Percentiles rank a stretch among this genome's conserved stretches.
These are phyloP conservation scores for Porcisia deanei DNA, from an alignment of 208 protist genomes.

Conservation along the genomic window DNA sequence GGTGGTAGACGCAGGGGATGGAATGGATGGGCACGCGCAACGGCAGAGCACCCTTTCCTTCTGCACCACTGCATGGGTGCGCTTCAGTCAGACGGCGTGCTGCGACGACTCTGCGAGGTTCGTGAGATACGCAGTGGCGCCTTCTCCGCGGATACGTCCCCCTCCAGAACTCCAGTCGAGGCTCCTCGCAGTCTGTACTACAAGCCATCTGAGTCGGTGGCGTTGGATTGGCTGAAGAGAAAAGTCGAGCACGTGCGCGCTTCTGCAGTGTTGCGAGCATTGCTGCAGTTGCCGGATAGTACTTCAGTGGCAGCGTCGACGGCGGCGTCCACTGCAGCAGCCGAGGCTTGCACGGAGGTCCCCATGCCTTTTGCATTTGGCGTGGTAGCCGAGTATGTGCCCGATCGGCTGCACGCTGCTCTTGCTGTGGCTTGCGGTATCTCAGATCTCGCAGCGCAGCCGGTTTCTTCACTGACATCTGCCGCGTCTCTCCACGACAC, in stretches of 20 bases:
- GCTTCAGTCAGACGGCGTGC: slow-evolving; percentile 41
- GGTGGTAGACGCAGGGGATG: slow-evolving; percentile 7
- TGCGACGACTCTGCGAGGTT: slow-evolving; percentile 55
- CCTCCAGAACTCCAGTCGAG: neutral
- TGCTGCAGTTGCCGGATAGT: slow-evolving; percentile 38
- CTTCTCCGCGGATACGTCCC: neutral
- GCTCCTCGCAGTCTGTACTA: slow-evolving; percentile 34
- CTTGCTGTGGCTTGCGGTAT: slow-evolving; percentile 41
- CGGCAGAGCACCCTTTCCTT: slow-evolving; percentile 28
- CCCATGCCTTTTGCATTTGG: slow-evolving; percentile 44
- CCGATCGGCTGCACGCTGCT: slow-evolving; percentile 34
- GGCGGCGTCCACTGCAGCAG: neutral
- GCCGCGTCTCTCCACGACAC: neutral
- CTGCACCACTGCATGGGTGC: slow-evolving; percentile 26
- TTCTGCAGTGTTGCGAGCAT: slow-evolving; percentile 29
- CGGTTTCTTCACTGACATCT: slow-evolving; percentile 9
- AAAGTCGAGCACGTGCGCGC: slow-evolving; percentile 36
- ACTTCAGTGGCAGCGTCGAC: neutral
- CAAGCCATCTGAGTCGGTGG: slow-evolving; percentile 49
- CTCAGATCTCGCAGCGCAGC: neutral
- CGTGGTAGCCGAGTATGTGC: slow-evolving; percentile 73
- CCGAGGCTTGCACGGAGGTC: slow-evolving; percentile 23
- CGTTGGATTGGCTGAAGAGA: slow-evolving; percentile 46
- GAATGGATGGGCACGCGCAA: slow-evolving; percentile 48
- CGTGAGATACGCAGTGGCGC: slow-evolving; percentile 20